Base-by-base conservation (phyloP, 1,139 yeast genomes). In the Geotrichum histeridarum region DNA sequence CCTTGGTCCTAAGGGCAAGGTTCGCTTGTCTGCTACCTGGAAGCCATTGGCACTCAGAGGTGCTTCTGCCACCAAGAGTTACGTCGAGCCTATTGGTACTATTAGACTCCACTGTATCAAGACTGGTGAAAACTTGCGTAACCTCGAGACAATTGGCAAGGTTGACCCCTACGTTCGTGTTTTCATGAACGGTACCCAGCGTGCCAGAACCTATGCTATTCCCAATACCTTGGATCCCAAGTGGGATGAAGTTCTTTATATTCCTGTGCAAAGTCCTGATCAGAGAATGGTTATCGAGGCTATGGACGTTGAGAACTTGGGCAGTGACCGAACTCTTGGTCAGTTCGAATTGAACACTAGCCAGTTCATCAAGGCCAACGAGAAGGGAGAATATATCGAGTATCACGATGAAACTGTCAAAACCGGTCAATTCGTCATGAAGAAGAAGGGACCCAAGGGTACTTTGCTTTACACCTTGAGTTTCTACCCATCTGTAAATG, bases 81-180 rank as follows among this genome's bases (percentile, higher is more conserved):
- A 89, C 72, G 81, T 89, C 32, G 91, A 91, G 58, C 99, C 99
- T 53, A 84, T 91, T 67, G 99, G 99, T 66, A 94, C 86, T 41
- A 77, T 91, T 12, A 82, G 98, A 66, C 77, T 93, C 54, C 79
- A 82, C 61, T 70, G 93, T 59, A 80, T 80, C 62, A 79, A 78
- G 59, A 97, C 94, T 45, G 84, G 82, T 58, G 58, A 56, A 8
- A 32, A 50, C 27, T 78, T 93, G 65, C 80, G 86, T 59, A 93
- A 93, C 70, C 77, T 90, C 71, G 97, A 91, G 69, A 84, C 82
- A 55, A 78, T 93, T 57, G 98, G 98, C 57, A 87, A 83, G 65
- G 83, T 90, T 67, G 98, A 93, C 70, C 99, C 99, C 43, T 93
- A 93, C 67, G 82, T 83, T 15, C 82, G 96, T 65, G 75, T 91